Conservation (phyloP, 2,329 filamentous ascomycete genomes). For the Cercospora beticola region DNA sequence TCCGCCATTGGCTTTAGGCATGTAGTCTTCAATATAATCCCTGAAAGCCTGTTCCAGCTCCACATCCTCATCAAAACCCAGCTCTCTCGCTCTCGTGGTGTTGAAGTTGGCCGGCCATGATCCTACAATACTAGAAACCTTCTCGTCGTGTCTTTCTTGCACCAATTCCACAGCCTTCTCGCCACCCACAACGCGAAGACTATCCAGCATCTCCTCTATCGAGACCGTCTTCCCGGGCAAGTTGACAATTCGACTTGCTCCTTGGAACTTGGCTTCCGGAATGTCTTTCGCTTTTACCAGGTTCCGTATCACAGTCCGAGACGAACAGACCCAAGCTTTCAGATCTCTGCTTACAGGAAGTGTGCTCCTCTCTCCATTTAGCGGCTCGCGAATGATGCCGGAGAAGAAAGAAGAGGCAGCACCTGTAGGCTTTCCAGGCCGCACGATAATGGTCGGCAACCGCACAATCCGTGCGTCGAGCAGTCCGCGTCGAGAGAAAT, state of each 20-base stretch:
- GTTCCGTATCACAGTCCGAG: constrained; percentile 8
- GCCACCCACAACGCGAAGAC: constrained; percentile 2
- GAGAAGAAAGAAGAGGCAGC: constrained; percentile 50
- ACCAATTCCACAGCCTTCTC: constrained; percentile 1
- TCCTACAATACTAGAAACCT: background rate
- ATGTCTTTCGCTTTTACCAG: constrained; percentile 13
- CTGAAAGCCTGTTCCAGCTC: constrained; percentile 4
- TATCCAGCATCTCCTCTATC: constrained; percentile 7
- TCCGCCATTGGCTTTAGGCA: background rate
- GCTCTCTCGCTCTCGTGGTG: background rate
- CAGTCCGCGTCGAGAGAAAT: constrained; percentile 6
- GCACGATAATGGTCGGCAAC: constrained; percentile 49
- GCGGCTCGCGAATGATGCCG: constrained; percentile 49
- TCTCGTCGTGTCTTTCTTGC: background rate
- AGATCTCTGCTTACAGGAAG: constrained; percentile 2
- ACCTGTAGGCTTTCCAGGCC: constrained; percentile 47
- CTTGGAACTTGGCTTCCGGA: background rate
- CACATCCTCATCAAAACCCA: constrained; percentile 5
- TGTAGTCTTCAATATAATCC: constrained; percentile 8
- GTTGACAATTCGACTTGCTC: constrained; percentile 1
- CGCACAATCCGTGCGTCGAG: constrained; percentile 33
- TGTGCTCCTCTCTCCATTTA: constrained; percentile 12
- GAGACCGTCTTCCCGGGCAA: constrained; percentile 3
- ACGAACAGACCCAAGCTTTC: constrained; percentile 7
- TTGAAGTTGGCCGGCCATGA: background rate